Conservation (phyloP, 2,329 filamentous ascomycete species). For the Whalleya microplaca region DNA sequence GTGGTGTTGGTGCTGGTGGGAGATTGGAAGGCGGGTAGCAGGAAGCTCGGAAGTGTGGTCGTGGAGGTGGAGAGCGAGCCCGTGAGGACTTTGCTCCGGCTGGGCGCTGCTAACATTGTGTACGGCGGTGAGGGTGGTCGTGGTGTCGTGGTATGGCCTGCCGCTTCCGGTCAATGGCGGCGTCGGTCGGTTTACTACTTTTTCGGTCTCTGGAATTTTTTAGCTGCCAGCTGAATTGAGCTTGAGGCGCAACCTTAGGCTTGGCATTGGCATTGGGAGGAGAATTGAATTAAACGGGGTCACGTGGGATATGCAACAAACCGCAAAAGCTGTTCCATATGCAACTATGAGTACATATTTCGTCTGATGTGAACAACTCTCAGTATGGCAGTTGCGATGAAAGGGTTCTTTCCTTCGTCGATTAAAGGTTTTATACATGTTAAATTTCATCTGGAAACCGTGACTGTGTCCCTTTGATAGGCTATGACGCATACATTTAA, state of each 20-base stretch:
- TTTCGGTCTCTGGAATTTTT: background rate
- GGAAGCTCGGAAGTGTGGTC: slow-evolving; percentile 69
- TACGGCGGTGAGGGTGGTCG: too few relatives aligned
- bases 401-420: too few relatives aligned
- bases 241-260: slow-evolving; percentile 5
- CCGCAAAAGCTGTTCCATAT: background rate
- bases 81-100: slow-evolving; percentile 63
- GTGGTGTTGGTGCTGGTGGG: slow-evolving; percentile 21
- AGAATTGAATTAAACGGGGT: slow-evolving; percentile 17
- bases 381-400: too few relatives aligned
- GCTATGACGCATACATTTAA: too few relatives aligned
- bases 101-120: slow-evolving; percentile 67
- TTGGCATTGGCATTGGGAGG: slow-evolving; percentile 22
- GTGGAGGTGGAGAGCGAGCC: slow-evolving; percentile 54
- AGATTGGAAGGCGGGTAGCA: slow-evolving; percentile 75
- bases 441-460: too few relatives aligned
- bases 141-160: too few relatives aligned
- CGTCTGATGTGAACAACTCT: too few relatives aligned
- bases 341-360: background rate
- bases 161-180: too few relatives aligned
- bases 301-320: slow-evolving; percentile 17
- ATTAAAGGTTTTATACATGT: too few relatives aligned
- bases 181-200: slow-evolving; percentile 28
- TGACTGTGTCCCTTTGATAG: background rate
- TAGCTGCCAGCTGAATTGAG: slow-evolving; percentile 1